Base-by-base conservation (phyloP, 176 grass and related monocot genomes). In the Saccharum officinarum region DNA sequence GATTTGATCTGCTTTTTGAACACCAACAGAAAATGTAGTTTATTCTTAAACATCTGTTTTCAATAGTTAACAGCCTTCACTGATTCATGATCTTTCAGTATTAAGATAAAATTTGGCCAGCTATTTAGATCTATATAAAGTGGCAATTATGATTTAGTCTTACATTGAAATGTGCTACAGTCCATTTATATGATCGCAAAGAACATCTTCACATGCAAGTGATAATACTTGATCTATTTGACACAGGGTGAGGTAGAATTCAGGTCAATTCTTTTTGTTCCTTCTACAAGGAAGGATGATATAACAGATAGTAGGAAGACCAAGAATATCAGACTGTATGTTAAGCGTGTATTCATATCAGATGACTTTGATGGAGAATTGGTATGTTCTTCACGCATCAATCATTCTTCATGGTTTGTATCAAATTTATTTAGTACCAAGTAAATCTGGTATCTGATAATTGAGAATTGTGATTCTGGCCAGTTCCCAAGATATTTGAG, bases 401-500 rank as follows among this genome's bases (percentile, higher is more conserved):
- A 7, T 8, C 33, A 44, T 85, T 80, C 71, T 59, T 77, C 64
- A 46, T 63, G 73, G 25, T 68, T 79, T 76, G 77, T 70, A 6
- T 76, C 41, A 70, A 65, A 31, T 15, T 49, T 20, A 31, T 15
- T 49, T 20, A 44, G 14, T 30, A 37, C 31, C 30, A 8, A 44
- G 20, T 70, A 69, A 63, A 38, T 80, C 52, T 84, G 65, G 59
- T 75, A 26, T 63, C 25, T 63, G 60, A 63, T 65, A 64, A 41
- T 60, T 75, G 40, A 65, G 22, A 45, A 39, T 45, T 71, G 22
- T 82, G 55, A 74, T 25, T 61, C 62, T 90, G 57, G 69, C 47
- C 86, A 99, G 97, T 99, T 99, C 57, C 97, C 97, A 71, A 99
- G 88, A 82, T 99, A 99, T 79, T 85, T 99, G 76, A 96, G 97